Conservation (phyloP, 2,329 filamentous ascomycete species). For the Verticillium klebahnii region DNA sequence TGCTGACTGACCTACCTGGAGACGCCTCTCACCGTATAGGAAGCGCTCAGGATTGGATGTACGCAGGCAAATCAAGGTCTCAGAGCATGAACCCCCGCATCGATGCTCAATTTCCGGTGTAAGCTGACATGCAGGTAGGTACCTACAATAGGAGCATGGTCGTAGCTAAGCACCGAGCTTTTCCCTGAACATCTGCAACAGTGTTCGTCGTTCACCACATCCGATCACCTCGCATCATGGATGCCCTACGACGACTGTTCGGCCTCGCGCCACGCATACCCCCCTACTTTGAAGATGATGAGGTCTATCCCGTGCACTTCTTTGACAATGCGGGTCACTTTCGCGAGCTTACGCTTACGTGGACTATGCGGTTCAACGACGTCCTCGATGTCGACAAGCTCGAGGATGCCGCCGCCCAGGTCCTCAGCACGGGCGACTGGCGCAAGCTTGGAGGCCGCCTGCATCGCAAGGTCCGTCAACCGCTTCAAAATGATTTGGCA, state of each 20-base stretch:
- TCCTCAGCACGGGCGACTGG: conserved; percentile 40
- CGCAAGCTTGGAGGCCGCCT: conserved; percentile 40
- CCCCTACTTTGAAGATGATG: conserved; percentile 10
- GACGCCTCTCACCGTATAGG: no score
- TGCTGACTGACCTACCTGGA: no score
- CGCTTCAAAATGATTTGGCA: neutral
- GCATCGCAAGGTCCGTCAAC: conserved; percentile 25
- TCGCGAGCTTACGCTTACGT: conserved; percentile 21
- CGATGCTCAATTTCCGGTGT: no score
- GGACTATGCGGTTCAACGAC: conserved; percentile 38
- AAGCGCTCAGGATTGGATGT: no score
- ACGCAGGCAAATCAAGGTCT: no score
- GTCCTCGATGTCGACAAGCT: conserved; percentile 38
- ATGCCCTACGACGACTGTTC: conserved; percentile 3
- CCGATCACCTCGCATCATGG: neutral
- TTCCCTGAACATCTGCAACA: no score
- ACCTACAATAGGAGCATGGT: no score
- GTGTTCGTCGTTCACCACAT: no score
- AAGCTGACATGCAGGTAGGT: no score
- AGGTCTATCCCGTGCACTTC: conserved; percentile 25
- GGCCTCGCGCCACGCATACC: conserved; percentile 3
- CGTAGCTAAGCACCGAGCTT: no score
- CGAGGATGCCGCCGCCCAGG: conserved; percentile 23
- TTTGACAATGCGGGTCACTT: conserved; percentile 22
- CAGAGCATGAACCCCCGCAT: no score